Evolutionary conservation across 176 grass and related monocot genomes (phyloP).

Genomic region (Raddia distichophylla): DNA sequence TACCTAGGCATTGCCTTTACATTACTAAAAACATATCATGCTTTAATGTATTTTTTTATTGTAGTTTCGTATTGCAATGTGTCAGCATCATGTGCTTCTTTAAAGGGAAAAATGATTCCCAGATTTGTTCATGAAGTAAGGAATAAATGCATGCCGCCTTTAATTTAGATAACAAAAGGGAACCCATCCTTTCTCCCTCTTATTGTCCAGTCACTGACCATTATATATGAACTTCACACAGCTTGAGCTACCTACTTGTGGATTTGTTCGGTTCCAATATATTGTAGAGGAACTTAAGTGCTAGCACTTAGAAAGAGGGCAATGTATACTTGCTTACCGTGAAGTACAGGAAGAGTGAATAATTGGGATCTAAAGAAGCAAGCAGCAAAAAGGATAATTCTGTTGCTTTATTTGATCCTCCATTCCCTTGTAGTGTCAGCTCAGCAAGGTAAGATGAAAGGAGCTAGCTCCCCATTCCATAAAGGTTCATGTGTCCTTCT

Average conservation of each 20-base stretch:
- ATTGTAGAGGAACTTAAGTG: conserved; percentile 3
- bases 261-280: conserved; percentile 11
- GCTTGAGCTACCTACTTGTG: not conserved
- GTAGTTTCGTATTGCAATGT: not conserved
- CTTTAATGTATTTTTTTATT: not conserved
- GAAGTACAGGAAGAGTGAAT: conserved; percentile 35
- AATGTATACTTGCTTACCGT: conserved; percentile 34
- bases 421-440: not conserved
- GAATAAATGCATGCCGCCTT: conserved; percentile 28
- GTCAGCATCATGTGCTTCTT: conserved; percentile 17
- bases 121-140: conserved; percentile 36
- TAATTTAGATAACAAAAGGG: conserved; percentile 25
- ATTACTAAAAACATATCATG: not conserved
- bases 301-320: conserved; percentile 17
- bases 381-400: conserved; percentile 19
- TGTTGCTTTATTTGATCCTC: conserved; percentile 34
- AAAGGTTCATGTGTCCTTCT: conserved; percentile 12
- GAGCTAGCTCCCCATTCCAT: conserved; percentile 9
- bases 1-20: not conserved
- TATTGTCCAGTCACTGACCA: conserved; percentile 13
- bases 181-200: not conserved
- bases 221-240: conserved; percentile 35
- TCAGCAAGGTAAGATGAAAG: conserved; percentile 35
- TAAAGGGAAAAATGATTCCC: conserved; percentile 13
- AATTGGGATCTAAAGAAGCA: conserved; percentile 38